Evolutionary conservation across 2,329 filamentous ascomycete species (phyloP), one percentile per base, ranked within the genome.

Genomic region (Alternaria sp.): DNA sequence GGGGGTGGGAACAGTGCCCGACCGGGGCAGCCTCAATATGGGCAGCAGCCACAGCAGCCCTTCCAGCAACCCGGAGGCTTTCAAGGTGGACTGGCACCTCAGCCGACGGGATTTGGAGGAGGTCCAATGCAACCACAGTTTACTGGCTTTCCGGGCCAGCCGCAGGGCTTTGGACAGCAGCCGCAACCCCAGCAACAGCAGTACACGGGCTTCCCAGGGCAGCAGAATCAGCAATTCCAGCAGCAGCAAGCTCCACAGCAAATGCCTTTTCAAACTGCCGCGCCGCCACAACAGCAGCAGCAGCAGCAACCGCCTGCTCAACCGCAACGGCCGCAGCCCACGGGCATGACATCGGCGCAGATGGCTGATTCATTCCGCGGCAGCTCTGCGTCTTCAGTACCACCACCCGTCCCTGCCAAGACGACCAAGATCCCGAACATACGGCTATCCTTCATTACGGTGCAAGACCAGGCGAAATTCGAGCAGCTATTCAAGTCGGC

Each of bases 401-500:
- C 87, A 13, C 83, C 87, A 10, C 80, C 87, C 11, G 85, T 89
- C 70, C 87, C 90, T 65, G 84, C 90, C 6, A 88, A 86, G 70
- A 77, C 82, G 41, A 88, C 86, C 68, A 95, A 90, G 80, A 97
- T 99, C 56, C 95, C 95, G 28, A 98, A 91, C 75, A 96, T 98
- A 66, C 86, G 95, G 49, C 81, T 99, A 61, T 97, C 93, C 3
- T 99, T 99, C 77, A 97, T 99, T 73, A 97, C 94, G 3, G 93
- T 92, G 26, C 88, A 90, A 72, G 95, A 99, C 75, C 95, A 99
- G 79, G 86, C 92, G 72, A 97, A 97, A 80, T 99, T 99, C 71
- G 95, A 99, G 82, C 95, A 95, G 56, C 81, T 99, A 40, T 99
- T 99, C 83, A 97, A 95, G 80, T 96, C 93, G 54, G 94, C 95